These are phyloP conservation scores for Amaranthus palmeri DNA, from an alignment of 148 eudicot genomes.

Conservation along the genomic window DNA sequence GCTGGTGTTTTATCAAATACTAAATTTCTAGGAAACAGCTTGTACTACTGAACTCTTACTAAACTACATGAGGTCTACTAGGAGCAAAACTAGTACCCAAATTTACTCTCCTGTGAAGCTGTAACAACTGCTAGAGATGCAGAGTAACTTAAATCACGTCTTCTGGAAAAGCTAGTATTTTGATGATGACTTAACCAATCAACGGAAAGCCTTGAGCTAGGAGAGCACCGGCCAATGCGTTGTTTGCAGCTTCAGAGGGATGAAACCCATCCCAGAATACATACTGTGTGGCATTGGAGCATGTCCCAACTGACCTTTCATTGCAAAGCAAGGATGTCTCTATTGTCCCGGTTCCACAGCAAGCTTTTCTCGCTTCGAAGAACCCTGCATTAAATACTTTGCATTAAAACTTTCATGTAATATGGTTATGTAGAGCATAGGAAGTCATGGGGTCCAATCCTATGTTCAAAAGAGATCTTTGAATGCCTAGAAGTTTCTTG, in stretches of 20 bases:
- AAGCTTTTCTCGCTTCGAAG: conserved; percentile 72
- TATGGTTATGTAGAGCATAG: neutral
- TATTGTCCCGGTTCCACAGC: conserved; percentile 77
- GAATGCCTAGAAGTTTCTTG: neutral
- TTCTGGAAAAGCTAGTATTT: neutral
- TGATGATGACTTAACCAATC: conserved; percentile 28
- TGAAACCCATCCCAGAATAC: conserved; percentile 90
- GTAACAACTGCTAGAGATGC: neutral
- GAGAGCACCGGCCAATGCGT: conserved; percentile 50
- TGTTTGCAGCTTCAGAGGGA: conserved; percentile 80
- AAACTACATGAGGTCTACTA: neutral
- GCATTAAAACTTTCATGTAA: neutral
- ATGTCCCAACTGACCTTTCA: conserved; percentile 58
- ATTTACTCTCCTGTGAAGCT: neutral
- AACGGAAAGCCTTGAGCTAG: conserved; percentile 61
- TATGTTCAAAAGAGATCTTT: no score
- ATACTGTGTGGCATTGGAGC: conserved; percentile 64
- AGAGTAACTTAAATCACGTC: neutral
- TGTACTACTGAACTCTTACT: neutral
- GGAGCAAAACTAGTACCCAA: conserved; percentile 6
- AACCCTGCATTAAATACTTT: conserved; percentile 42
- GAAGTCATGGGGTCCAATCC: neutral
- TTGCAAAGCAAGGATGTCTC: conserved; percentile 82
- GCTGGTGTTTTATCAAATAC: neutral
- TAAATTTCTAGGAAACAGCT: neutral